Evolutionary conservation across 352 stramenopile species (phyloP).

Genomic region (Phytophthora sp.): DNA sequence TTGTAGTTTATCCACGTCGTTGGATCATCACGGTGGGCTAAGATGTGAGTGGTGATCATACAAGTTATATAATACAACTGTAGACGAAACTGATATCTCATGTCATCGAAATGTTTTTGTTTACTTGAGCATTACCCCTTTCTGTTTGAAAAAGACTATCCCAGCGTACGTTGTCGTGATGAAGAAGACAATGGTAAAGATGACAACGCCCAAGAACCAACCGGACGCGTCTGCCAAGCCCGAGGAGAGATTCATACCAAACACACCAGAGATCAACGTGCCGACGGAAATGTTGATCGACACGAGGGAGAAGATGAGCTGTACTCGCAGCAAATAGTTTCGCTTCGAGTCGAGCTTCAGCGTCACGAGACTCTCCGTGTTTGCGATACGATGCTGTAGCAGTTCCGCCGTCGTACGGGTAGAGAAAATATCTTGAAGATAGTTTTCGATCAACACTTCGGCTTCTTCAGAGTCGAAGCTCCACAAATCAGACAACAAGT

Average conservation of each 20-base stretch:
- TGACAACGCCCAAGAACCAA: slow-evolving; percentile 45
- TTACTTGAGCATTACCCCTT: slow-evolving; percentile 41
- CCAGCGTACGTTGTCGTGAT: slow-evolving; percentile 30
- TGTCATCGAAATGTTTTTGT: not conserved
- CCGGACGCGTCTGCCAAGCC: slow-evolving; percentile 27
- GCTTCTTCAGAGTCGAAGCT: slow-evolving; percentile 73
- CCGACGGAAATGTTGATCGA: slow-evolving; percentile 42
- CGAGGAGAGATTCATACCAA: slow-evolving; percentile 46
- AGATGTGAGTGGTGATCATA: not conserved
- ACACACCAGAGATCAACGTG: slow-evolving; percentile 38
- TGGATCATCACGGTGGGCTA: no score
- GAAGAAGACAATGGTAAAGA: slow-evolving; percentile 39
- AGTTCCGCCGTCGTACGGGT: slow-evolving; percentile 65
- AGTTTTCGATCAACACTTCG: slow-evolving; percentile 69
- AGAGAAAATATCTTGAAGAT: slow-evolving; percentile 78
- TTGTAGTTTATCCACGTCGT: no score
- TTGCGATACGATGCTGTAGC: slow-evolving; percentile 68
- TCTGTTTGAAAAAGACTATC: slow-evolving; percentile 34
- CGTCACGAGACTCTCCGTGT: slow-evolving; percentile 72
- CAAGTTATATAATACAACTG: no score
- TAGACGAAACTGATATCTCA: not conserved
- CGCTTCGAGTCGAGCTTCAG: slow-evolving; percentile 72
- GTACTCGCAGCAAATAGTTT: slow-evolving; percentile 61
- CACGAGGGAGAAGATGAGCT: slow-evolving; percentile 43
- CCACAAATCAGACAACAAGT: slow-evolving; percentile 50